Evolutionary conservation across 176 grass and related monocot genomes (phyloP), one percentile per base, ranked within the genome.

Genomic region (Juncus effusus): DNA sequence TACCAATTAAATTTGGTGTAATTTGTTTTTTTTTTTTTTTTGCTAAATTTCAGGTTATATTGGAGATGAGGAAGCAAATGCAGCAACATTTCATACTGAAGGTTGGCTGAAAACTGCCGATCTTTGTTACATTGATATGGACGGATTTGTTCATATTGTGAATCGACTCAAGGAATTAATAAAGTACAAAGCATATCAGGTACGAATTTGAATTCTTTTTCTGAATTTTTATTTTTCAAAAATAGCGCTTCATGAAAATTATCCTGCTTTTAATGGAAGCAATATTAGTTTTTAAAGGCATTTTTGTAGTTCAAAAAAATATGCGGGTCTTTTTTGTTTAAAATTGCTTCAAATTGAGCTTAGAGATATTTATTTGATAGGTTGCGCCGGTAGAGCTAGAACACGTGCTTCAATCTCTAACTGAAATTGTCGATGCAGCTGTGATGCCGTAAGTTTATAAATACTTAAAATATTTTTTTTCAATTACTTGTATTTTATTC

Each of bases 161-260:
- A 76, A 84, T 70, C 74, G 82, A 60, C 59, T 84, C 0, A 84
- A 84, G 45, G 82, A 84, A 64, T 49, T 84, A 35, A 84, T 84
- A 14, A 84, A 84, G 38, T 84, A 74, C 71, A 84, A 74, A 74
- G 82, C 55, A 60, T 84, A 84, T 36, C 82, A 84, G 81, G 81
- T 77, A 35, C 39, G 39, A 14, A 56, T 47, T 47, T 57, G 1
- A 1, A 57, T 11, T 52, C 1, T 16, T 13, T 16, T 57, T 12
- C 13, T 13, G 44, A 47, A 9, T 47, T 47, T 6, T 47, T 47
- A 6, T 9, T 6, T 47, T 47, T 9, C 44, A 2, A 47, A 6
- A 5, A 47, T 47, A 47, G 44, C 1, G 19, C 19, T 28, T 28
- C 19, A 28, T 28, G 19, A 28, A 28, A 28, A 28, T 28, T 28